Evolutionary conservation across 805 yeast genomes (phyloP).

Genomic region (Komagataella phaffii): DNA sequence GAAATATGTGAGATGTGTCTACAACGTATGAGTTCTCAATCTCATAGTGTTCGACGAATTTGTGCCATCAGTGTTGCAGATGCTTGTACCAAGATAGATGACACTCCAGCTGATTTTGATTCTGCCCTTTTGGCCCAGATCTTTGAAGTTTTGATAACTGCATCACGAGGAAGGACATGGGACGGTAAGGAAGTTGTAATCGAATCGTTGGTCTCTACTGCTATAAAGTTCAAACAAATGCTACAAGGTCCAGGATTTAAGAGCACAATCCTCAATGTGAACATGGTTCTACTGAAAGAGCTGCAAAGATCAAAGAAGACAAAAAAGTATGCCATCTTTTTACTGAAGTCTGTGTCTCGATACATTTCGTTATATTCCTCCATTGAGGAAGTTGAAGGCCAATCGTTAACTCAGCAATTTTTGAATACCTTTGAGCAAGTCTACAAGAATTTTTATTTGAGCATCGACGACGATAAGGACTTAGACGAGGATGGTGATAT

Average conservation of each 20-base stretch:
- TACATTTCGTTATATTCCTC: slow-evolving; percentile 7
- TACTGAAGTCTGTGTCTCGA: slow-evolving; percentile 4
- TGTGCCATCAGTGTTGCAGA: slow-evolving; percentile 57
- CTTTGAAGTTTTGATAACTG: slow-evolving; percentile 39
- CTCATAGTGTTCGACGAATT: slow-evolving; percentile 53
- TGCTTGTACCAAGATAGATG: slow-evolving; percentile 30
- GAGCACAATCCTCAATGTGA: slow-evolving; percentile 22
- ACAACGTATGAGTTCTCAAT: slow-evolving; percentile 36
- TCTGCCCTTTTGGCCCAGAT: slow-evolving; percentile 22
- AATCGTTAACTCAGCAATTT: background rate
- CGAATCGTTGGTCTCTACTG: slow-evolving; percentile 50
- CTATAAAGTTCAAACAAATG: slow-evolving; percentile 30
- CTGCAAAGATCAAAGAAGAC: slow-evolving; percentile 54
- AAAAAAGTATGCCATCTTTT: slow-evolving; percentile 25
- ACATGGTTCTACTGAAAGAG: slow-evolving; percentile 39
- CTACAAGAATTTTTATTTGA: background rate
- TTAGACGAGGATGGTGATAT: slow-evolving; percentile 19
- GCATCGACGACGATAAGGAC: background rate
- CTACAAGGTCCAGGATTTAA: slow-evolving; percentile 9
- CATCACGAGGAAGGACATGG: slow-evolving; percentile 76
- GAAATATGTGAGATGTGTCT: slow-evolving; percentile 51
- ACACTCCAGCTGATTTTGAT: slow-evolving; percentile 10
- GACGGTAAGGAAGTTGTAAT: slow-evolving; percentile 71
- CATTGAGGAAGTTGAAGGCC: background rate
- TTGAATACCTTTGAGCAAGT: background rate